These are phyloP conservation scores for Penicillium dipodomyicola DNA, from an alignment of 495 filamentous ascomycete species.

Conservation along the genomic window DNA sequence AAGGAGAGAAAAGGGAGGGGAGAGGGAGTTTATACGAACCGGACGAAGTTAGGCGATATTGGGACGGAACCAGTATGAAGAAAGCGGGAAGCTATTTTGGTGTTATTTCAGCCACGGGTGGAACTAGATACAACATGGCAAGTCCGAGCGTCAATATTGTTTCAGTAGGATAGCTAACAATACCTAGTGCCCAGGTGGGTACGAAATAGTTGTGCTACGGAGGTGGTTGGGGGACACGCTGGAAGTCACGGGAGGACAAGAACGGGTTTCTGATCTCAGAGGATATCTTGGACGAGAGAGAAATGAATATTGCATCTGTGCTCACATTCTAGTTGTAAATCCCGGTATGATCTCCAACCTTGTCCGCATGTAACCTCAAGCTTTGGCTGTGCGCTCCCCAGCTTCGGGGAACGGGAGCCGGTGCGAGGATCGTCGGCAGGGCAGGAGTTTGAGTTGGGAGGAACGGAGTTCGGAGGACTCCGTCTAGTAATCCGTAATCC, in stretches of 20 bases:
- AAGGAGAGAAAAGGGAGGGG: not conserved
- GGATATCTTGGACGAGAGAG: not conserved
- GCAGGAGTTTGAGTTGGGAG: not conserved
- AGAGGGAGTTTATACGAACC: not conserved
- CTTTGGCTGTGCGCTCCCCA: conserved; percentile 13
- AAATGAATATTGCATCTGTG: not conserved
- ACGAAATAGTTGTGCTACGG: not conserved
- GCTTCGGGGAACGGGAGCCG: conserved; percentile 24
- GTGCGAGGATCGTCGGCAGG: conserved; percentile 17
- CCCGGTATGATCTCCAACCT: conserved; percentile 3
- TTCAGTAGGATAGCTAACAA: not conserved
- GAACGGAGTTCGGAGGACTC: not conserved
- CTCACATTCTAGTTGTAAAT: conserved; percentile 2
- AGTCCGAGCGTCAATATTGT: not conserved
- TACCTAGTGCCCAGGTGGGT: not conserved
- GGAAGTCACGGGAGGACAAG: not conserved
- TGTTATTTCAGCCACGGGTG: not conserved
- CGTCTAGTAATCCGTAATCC: not conserved
- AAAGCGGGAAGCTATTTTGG: not conserved
- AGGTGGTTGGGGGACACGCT: not conserved
- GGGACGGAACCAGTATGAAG: not conserved
- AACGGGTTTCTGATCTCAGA: not conserved
- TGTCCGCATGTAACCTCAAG: conserved; percentile 7
- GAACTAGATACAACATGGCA: not conserved
- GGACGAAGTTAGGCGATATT: not conserved